Base-by-base conservation (phyloP, 495 filamentous ascomycete genomes). In the Penicillium mononematosum region DNA sequence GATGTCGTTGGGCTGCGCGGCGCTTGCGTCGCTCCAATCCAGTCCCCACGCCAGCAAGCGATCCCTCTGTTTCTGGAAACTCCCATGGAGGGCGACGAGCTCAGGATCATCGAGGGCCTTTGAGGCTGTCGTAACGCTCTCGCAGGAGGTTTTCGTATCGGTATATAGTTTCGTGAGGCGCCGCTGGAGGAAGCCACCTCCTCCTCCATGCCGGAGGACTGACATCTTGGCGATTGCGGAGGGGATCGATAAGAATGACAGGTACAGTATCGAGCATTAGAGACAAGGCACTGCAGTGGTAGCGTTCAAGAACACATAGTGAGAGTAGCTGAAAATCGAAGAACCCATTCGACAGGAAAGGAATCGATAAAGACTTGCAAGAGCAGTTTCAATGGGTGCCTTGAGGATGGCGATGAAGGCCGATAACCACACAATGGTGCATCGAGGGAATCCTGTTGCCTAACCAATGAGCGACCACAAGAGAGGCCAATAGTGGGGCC, bases 151-250 rank as follows among this genome's bases (percentile, higher is more conserved):
- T 68, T 96, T 96, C 45, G 91, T 93, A 74, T 96, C 91, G 61
- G 90, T 88, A 72, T 96, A 96, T 63, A 96, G 83, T 71, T 93
- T 87, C 47, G 91, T 94, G 39, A 96, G 81, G 58, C 90, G 85
- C 57, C 87, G 83, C 69, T 80, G 77, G 66, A 79, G 76, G 71
- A 65, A 77, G n/a, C 69, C 69, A 19, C 71, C 67, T 14, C 73
- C 72, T 63, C 55, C 58, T 64, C 74, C 75, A 68, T 78, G 76
- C 58, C 69, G 74, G 58, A 79, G 70, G 53, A 79, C 76, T 60
- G 76, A 79, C 76, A 79, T 78, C 60, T 64, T 74, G 68, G 70
- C 70, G 59, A 61, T 57, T 53, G 27, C 46, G 58, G 56, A 63
- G 60, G 49, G 58, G 57, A 62, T 64, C 58, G 63, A 63, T 66